Evolutionary conservation across 2,329 filamentous ascomycete genomes (phyloP), one percentile per base, ranked within the genome.

Genomic region (Cadophora sp.): DNA sequence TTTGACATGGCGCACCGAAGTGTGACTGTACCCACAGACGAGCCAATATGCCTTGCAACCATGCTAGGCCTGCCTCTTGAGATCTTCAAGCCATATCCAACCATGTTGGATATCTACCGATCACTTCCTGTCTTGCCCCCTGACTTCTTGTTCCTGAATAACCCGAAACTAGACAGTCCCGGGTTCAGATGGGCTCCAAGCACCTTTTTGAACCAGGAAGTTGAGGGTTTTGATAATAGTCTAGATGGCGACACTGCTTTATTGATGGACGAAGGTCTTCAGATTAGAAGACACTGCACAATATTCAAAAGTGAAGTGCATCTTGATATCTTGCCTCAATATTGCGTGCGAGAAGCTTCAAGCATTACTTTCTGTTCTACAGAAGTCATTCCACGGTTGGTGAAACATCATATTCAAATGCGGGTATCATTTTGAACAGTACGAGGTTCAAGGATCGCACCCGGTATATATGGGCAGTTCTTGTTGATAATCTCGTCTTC

Each of bases 131-230:
- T 18, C 3, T 8, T 30, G 9, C 50, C 22, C 8, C 50, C 50
- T 1, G 27, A 33, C 50, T 13, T 53, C 6, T 53, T 53, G 9
- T 53, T 53, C 13, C 50, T 53, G 13, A 20, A 33, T 4, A 53
- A 18, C n/a, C 11, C 27, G 3, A 53, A 53, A 53, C 4, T 53
- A 24, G 24, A 53, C 5, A n/a, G 18, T 20, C 24, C 24, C 3
- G 50, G 50, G 27, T 53, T 53, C 13, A 11, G 50, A 18, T 53
- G 50, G 50, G 50, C 50, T 4, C 50, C 50, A 8, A 53, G 50
- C 50, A 53, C 50, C n/a, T 33, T 53, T 13, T 11, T 53, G 24
- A 33, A 53, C 3, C 50, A 53, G 24, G 50, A 33, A 30, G 7
- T 20, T 33, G 14, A 53, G 2, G 22, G 16, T 8, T 33, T 18